Evolutionary conservation across 805 yeast genomes (phyloP).

Genomic region (Yarrowia deformans): DNA sequence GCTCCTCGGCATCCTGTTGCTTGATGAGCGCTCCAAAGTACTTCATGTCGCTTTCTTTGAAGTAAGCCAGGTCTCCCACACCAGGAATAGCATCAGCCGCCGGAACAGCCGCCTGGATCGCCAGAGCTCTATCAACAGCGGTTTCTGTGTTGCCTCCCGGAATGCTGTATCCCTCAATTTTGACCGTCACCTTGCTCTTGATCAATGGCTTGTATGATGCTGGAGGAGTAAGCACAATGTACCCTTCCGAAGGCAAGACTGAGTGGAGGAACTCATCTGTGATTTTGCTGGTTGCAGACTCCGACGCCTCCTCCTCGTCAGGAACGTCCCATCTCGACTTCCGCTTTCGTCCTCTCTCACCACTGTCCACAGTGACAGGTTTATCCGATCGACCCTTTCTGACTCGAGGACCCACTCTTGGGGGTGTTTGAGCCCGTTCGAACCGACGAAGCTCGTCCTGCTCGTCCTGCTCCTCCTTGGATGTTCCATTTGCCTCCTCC

Average conservation of each 20-base stretch:
- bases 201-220: slow-evolving; percentile 53
- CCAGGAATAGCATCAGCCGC: slow-evolving; percentile 58
- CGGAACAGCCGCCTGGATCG: slow-evolving; percentile 52
- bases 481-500: slow-evolving; percentile 41
- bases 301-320: slow-evolving; percentile 41
- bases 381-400: slow-evolving; percentile 52
- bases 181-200: slow-evolving; percentile 48
- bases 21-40: slow-evolving; percentile 69
- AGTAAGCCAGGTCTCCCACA: slow-evolving; percentile 67
- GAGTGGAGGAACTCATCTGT: slow-evolving; percentile 58
- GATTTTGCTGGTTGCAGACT: slow-evolving; percentile 47
- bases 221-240: slow-evolving; percentile 56
- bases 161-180: slow-evolving; percentile 56
- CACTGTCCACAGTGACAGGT: slow-evolving; percentile 43
- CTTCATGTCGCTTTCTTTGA: slow-evolving; percentile 73
- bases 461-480: slow-evolving; percentile 44
- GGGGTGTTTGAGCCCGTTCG: slow-evolving; percentile 42
- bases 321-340: slow-evolving; percentile 50
- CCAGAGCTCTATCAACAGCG: slow-evolving; percentile 48
- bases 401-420: slow-evolving; percentile 46
- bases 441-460: slow-evolving; percentile 42
- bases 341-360: slow-evolving; percentile 41
- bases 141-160: slow-evolving; percentile 55
- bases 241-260: slow-evolving; percentile 61
- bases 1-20: slow-evolving; percentile 45